Conservation (phyloP, 371 early-diverging fungal genomes). For the Actinomortierella ambigua region DNA sequence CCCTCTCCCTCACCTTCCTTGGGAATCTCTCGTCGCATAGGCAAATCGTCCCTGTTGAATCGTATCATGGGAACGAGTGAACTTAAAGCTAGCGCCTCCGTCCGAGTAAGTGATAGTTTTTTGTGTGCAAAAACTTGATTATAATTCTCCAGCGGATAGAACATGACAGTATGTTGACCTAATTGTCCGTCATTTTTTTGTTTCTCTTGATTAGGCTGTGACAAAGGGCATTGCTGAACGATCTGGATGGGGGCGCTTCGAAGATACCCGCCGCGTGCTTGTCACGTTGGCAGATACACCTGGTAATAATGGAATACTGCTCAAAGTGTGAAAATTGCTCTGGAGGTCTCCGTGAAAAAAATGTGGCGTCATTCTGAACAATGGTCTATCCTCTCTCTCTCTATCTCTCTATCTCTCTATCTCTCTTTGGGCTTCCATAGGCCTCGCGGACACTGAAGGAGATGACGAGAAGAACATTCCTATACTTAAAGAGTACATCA, state of each 20-base stretch:
- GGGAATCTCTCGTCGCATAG: too few species aligned
- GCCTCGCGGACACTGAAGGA: slow-evolving; percentile 55
- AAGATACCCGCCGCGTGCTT: slow-evolving; percentile 46
- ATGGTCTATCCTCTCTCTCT: too few species aligned
- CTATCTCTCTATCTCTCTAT: too few species aligned
- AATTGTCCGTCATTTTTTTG: neutral
- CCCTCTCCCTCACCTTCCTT: slow-evolving; percentile 28
- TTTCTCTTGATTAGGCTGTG: slow-evolving; percentile 41
- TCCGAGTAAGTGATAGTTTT: slow-evolving; percentile 46
- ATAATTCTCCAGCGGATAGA: neutral
- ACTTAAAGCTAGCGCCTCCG: slow-evolving; percentile 53
- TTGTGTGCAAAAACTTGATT: neutral
- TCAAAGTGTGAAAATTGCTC: neutral
- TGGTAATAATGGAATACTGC: slow-evolving; percentile 8
- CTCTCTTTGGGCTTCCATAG: slow-evolving; percentile 12
- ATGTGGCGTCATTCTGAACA: too few species aligned
- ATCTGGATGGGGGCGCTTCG: slow-evolving; percentile 53
- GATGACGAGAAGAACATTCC: slow-evolving; percentile 51
- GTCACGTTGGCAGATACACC: slow-evolving; percentile 61
- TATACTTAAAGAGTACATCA: slow-evolving; percentile 52
- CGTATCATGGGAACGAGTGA: slow-evolving; percentile 53
- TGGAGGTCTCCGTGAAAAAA: too few species aligned
- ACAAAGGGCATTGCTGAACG: slow-evolving; percentile 56
- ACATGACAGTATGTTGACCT: neutral
- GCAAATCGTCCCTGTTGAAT: slow-evolving; percentile 59